A percentile compares a stretch with the other conserved stretches of the same genome.
Conservation (phyloP, 805 yeast species). For the Metschnikowia orientalis region DNA sequence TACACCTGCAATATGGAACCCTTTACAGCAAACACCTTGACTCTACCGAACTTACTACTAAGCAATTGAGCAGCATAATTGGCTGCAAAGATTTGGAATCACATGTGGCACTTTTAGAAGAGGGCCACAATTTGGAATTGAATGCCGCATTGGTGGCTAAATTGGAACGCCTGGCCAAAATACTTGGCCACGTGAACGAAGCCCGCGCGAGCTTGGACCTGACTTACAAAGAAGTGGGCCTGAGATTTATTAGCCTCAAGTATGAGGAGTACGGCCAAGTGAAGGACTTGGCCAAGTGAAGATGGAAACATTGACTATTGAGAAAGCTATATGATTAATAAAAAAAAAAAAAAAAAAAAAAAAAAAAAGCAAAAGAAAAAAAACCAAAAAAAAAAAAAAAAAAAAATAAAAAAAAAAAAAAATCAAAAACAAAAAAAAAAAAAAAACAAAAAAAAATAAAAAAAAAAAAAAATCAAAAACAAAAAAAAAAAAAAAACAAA, state of each 20-base stretch:
- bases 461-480: background rate
- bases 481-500: background rate
- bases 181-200: background rate
- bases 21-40: background rate
- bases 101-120: background rate
- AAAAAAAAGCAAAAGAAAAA: background rate
- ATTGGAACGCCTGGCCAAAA: constrained; percentile 3
- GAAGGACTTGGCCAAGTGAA: background rate
- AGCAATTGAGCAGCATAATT: constrained; percentile 1
- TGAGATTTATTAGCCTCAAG: background rate
- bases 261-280: background rate
- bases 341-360: background rate
- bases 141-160: constrained; percentile 1
- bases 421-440: too few species aligned
- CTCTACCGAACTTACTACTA: background rate
- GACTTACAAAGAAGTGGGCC: constrained; percentile 1
- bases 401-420: background rate
- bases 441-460: background rate
- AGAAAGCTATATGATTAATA: background rate
- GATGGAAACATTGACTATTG: background rate
- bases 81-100: constrained; percentile 1
- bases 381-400: background rate
- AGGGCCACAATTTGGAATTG: background rate
- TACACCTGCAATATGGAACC: constrained; percentile 2
- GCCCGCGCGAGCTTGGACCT: constrained; percentile 1